Conservation (phyloP, 2,329 filamentous ascomycete species). For the Moelleriella libera region DNA sequence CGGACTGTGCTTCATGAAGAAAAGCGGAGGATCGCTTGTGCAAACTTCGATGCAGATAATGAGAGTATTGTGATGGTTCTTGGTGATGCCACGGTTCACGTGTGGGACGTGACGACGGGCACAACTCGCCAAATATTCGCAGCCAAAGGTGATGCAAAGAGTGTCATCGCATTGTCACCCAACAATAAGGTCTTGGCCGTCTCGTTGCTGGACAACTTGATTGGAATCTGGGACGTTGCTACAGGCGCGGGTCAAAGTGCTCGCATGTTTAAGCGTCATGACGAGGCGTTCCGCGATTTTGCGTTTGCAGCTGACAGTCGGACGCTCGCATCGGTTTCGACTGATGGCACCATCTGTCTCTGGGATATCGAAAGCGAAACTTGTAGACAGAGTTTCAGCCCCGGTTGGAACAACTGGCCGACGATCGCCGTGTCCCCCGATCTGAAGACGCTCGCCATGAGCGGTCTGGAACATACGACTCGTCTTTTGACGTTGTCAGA, state of each 20-base stretch:
- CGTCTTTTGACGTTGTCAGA: slow-evolving; percentile 5
- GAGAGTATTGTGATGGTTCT: slow-evolving; percentile 4
- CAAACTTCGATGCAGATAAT: slow-evolving; percentile 5
- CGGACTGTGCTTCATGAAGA: slow-evolving; percentile 1
- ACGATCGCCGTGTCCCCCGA: slow-evolving; percentile 6
- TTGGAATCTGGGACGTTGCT: slow-evolving; percentile 5
- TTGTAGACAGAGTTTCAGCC: slow-evolving; percentile 5
- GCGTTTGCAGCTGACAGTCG: slow-evolving; percentile 5
- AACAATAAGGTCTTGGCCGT: slow-evolving; percentile 5
- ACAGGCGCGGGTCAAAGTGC: slow-evolving; percentile 4
- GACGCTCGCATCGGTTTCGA: slow-evolving; percentile 5
- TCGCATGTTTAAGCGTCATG: slow-evolving; percentile 4
- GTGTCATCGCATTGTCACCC: slow-evolving; percentile 5
- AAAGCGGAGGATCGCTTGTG: slow-evolving; percentile 4
- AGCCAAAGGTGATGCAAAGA: slow-evolving; percentile 5
- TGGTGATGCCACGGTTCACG: slow-evolving; percentile 4
- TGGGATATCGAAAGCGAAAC: slow-evolving; percentile 5
- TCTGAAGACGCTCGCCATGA: slow-evolving; percentile 5
- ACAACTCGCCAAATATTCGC: slow-evolving; percentile 3
- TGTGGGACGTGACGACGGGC: slow-evolving; percentile 3
- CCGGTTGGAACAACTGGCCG: slow-evolving; percentile 6
- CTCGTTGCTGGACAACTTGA: slow-evolving; percentile 5
- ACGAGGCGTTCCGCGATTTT: slow-evolving; percentile 5
- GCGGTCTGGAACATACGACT: slow-evolving; percentile 4
- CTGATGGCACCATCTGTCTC: slow-evolving; percentile 4